Evolutionary conservation across 2,329 filamentous ascomycete species (phyloP).

Genomic region (Pseudogymnoascus sp.): DNA sequence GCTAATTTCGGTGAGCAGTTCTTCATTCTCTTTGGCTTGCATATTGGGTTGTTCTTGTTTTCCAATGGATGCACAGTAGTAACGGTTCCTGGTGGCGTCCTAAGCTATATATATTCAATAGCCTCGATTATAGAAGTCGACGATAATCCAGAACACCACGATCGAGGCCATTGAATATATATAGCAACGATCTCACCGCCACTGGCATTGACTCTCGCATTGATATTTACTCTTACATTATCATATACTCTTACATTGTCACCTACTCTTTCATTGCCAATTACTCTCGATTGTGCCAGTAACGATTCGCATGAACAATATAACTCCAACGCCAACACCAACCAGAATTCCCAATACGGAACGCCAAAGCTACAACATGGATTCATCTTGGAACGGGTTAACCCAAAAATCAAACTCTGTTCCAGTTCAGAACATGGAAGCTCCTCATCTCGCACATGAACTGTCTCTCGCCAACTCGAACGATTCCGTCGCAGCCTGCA

Average conservation of each 20-base stretch:
- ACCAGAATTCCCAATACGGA: background rate
- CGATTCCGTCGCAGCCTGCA: background rate
- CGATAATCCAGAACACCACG: background rate
- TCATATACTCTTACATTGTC: background rate
- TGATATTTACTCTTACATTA: background rate
- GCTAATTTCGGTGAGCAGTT: background rate
- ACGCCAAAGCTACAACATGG: background rate
- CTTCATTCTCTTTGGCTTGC: background rate
- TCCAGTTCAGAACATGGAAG: background rate
- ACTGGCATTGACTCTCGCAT: background rate
- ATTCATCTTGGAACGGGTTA: background rate
- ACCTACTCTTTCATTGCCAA: background rate
- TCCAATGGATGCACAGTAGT: background rate
- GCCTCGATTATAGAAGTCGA: background rate
- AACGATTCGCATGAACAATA: background rate
- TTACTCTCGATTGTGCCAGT: background rate
- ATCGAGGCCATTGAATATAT: too few species aligned
- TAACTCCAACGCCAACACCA: background rate
- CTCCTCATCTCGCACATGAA: background rate
- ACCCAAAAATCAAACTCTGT: background rate
- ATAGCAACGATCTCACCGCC: background rate
- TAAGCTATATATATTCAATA: background rate
- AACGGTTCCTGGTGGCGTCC: background rate
- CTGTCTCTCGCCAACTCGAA: background rate
- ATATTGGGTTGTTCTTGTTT: background rate